Percentiles rank a stretch among this genome's conserved stretches.
phyloP scores from a whole-genome alignment of 164 flowering plant species.

The Nelumbo lutea region DNA sequence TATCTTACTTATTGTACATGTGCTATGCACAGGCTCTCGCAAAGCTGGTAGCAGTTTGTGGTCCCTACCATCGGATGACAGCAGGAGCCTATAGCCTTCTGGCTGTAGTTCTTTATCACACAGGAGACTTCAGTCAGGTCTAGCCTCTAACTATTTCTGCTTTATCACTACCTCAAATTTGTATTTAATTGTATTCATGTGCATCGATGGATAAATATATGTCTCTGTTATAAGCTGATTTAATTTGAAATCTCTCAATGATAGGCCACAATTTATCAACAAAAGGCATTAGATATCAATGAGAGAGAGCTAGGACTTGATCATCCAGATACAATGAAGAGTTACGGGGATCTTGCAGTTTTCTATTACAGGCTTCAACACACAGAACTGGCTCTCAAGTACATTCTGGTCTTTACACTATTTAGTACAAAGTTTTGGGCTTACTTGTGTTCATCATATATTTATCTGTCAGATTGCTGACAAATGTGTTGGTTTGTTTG shows the following conservation, averaged over 20 bases:
- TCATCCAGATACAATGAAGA: constrained; percentile 99
- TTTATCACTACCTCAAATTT: neutral
- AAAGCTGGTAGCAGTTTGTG: constrained; percentile 95
- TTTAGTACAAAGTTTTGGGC: neutral
- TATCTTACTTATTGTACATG: neutral
- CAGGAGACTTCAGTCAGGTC: constrained; percentile 99
- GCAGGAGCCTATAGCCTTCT: constrained; percentile 99
- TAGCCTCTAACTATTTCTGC: neutral
- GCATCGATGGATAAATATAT: neutral
- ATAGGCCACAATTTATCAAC: constrained; percentile 98
- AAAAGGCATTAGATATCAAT: constrained; percentile 95
- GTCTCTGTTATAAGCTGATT: neutral
- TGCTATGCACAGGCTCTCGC: constrained; percentile 69
- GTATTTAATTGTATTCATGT: too few relatives aligned
- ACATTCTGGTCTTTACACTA: constrained; percentile 21
- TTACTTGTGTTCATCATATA: constrained; percentile 2
- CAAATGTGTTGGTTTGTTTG: neutral
- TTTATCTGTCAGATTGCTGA: neutral
- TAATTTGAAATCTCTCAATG: constrained; percentile 4
- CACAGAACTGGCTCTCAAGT: constrained; percentile 97
- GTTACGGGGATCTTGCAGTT: constrained; percentile 98
- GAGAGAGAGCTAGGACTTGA: constrained; percentile 98
- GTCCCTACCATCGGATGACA: constrained; percentile 98
- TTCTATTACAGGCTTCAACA: constrained; percentile 98
- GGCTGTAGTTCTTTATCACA: constrained; percentile 96